Base-by-base conservation (phyloP, 805 yeast species). In the Hanseniaspora singularis region DNA sequence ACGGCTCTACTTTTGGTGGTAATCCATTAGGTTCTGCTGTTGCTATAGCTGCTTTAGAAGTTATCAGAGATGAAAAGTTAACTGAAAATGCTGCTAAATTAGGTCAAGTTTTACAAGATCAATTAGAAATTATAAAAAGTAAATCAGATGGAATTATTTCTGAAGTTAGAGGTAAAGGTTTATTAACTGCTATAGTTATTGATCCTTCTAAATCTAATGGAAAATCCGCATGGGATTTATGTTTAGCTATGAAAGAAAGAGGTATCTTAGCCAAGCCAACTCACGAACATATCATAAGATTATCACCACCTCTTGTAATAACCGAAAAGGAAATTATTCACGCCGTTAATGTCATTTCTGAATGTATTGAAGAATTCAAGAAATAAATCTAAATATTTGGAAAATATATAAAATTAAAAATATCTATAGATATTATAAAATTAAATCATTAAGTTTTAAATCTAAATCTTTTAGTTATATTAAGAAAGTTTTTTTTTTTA, bases 1-100 rank as follows among this genome's bases (percentile, higher is more conserved):
- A 89, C 66, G 97, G 97, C 44, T 88, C 96, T 24, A 89, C 97
- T 19, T 89, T 84, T 62, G 97, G 97, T 65, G 97, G 97, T 64
- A 89, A 87, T 68, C 96, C 97, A 54, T 73, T 89, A 62, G 89
- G 95, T 19, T 85, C 94, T 54, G 74, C 85, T 48, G 96, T 86
- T 18, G 92, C 96, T 51, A 78, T 85, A 62, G 96, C 95, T 50
- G 96, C 97, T 10, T 71, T 89, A 54, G 74, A 86, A 56, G 97
- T 89, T 46, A 85, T 89, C 48, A 75, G 73, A 63, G 94, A 89
- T 55, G 97, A 89, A 67, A 72, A 79, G 22, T 73, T 89, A 58
- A 87, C 80, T 33, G 84, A 83, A 59, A 77, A 94, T 64, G 79
- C 96, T 4, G 65, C 64, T 23, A 69, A 66, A 27, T 71, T 85